Percentiles rank a stretch among this genome's conserved stretches.
Conservation (phyloP, 2,329 filamentous ascomycete species). For the Claviceps sp. region DNA sequence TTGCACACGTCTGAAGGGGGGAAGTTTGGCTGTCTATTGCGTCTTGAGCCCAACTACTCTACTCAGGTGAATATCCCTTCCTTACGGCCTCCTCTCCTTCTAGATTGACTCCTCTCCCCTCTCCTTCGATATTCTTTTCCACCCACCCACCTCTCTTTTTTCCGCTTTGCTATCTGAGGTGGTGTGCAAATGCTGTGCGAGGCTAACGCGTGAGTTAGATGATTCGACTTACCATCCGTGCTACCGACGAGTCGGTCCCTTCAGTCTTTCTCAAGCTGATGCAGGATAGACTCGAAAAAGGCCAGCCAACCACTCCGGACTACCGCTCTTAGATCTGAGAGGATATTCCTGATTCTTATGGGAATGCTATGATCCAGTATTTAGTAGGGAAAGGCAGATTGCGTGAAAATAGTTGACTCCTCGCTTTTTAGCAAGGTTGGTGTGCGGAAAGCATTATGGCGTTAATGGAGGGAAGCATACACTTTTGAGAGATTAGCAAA, state of each 20-base stretch:
- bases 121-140: too few species aligned
- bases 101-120: neutral
- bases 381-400: conserved; percentile 8
- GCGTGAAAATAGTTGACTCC: neutral
- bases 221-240: conserved; percentile 86
- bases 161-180: neutral
- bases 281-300: conserved; percentile 62
- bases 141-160: too few species aligned
- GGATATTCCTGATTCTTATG: conserved; percentile 43
- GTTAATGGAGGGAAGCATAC: too few species aligned
- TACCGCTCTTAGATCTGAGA: conserved; percentile 26
- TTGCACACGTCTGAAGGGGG: conserved; percentile 69
- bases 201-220: conserved; percentile 43
- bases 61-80: conserved; percentile 56
- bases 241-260: conserved; percentile 83
- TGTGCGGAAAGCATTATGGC: too few species aligned
- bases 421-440: neutral
- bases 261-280: conserved; percentile 69
- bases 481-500: too few species aligned
- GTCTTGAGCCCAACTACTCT: conserved; percentile 86
- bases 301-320: conserved; percentile 29
- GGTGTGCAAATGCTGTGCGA: neutral
- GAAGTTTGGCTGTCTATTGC: conserved; percentile 87
- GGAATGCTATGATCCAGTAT: conserved; percentile 39
- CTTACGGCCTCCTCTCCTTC: neutral